These are phyloP conservation scores for Leptographium lundbergii DNA, from an alignment of 2,329 filamentous ascomycete species.

Conservation along the genomic window DNA sequence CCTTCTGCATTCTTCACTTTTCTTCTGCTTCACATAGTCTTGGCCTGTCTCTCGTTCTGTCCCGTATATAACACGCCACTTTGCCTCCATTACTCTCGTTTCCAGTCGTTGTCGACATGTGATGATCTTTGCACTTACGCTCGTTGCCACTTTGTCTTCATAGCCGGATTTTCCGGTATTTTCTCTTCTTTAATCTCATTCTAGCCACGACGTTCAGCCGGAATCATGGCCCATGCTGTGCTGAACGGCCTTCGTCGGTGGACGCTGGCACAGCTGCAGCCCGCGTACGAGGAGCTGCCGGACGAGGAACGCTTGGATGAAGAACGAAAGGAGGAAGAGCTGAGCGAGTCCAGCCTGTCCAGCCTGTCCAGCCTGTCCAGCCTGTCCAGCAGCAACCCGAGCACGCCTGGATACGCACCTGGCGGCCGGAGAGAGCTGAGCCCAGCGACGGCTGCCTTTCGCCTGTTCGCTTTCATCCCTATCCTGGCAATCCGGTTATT, in stretches of 20 bases:
- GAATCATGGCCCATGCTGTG: neutral
- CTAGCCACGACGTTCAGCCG: neutral
- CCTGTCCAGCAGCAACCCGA: neutral
- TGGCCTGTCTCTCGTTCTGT: neutral
- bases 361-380: neutral
- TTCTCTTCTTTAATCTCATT: neutral
- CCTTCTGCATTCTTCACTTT: neutral
- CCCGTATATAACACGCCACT: no score
- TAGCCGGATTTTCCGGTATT: neutral
- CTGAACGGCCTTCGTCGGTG: neutral
- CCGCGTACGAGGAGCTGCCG: neutral
- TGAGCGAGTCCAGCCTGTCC: neutral
- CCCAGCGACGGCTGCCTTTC: neutral
- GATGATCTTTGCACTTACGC: neutral
- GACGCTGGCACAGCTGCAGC: neutral
- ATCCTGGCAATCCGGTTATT: neutral
- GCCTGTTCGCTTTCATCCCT: neutral
- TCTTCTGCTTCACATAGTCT: neutral
- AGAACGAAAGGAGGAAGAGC: neutral
- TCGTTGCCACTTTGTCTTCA: neutral
- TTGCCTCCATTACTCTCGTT: neutral
- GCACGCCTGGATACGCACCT: neutral
- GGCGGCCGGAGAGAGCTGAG: slow-evolving; percentile 12
- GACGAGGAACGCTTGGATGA: neutral
- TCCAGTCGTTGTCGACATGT: neutral